Evolutionary conservation across 345 rosid genomes (phyloP).

Genomic region (Citrus inodora): DNA sequence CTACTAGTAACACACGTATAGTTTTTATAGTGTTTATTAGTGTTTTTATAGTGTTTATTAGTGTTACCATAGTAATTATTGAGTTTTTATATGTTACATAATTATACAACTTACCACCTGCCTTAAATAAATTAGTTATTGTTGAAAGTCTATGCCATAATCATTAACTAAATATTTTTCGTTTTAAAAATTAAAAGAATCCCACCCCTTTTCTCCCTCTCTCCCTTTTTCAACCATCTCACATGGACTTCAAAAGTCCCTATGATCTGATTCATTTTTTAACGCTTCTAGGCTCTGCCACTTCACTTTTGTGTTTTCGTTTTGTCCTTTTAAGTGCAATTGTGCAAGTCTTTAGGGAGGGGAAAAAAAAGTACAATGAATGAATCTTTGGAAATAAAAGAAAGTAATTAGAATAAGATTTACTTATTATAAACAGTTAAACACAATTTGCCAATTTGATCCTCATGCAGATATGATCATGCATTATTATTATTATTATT

Average conservation of each 20-base stretch:
- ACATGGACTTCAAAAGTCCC: slow-evolving; percentile 5
- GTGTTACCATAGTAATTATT: no score
- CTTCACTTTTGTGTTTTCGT: neutral
- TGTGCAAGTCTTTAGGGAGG: neutral
- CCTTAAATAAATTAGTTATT: neutral
- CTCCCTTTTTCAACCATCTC: neutral
- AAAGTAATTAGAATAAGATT: no score
- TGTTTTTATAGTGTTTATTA: no score
- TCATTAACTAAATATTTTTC: neutral
- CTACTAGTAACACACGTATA: no score
- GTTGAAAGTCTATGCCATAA: neutral
- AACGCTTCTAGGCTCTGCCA: neutral
- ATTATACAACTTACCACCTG: no score
- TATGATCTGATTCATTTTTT: neutral
- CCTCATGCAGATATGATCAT: neutral
- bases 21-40: no score
- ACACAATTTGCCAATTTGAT: neutral
- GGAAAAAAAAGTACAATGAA: no score
- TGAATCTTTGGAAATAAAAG: no score
- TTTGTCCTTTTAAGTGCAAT: neutral
- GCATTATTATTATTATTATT: neutral
- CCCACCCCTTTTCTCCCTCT: neutral
- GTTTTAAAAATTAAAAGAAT: neutral
- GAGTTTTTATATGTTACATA: no score
- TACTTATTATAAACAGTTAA: no score